Evolutionary conservation across 1,284 basidiomycete genomes (phyloP).

Genomic region (Ustilago cynodontis): DNA sequence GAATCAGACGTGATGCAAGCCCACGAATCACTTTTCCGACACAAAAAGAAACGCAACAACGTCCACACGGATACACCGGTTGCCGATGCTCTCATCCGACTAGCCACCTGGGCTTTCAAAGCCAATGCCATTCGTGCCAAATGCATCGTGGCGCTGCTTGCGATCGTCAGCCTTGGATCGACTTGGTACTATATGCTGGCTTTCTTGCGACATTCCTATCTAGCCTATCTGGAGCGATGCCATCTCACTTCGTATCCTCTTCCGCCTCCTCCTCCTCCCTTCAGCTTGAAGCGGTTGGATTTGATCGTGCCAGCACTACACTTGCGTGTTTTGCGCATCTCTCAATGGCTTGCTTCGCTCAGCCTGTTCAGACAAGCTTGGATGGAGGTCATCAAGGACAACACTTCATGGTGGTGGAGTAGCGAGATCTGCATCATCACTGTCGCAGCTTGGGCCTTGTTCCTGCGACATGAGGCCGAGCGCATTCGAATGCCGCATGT

Average conservation of each 20-base stretch:
- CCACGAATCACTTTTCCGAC: conserved; percentile 12
- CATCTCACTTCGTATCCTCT: conserved; percentile 30
- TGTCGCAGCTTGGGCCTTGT: conserved; percentile 76
- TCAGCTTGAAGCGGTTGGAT: conserved; percentile 17
- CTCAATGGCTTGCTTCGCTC: conserved; percentile 76
- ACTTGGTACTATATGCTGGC: conserved; percentile 64
- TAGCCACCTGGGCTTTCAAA: conserved; percentile 43
- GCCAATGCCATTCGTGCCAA: conserved; percentile 27
- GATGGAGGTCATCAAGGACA: conserved; percentile 73
- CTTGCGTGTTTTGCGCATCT: conserved; percentile 56
- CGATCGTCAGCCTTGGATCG: conserved; percentile 37
- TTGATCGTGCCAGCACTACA: conserved; percentile 69
- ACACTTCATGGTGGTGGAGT: conserved; percentile 80
- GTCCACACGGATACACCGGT: conserved; percentile 22
- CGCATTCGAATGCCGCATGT: conserved; percentile 74
- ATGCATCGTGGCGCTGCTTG: conserved; percentile 24
- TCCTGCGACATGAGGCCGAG: conserved; percentile 75
- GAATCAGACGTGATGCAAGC: conserved; percentile 9
- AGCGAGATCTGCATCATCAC: conserved; percentile 80
- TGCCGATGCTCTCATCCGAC: conserved; percentile 25
- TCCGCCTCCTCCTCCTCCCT: conserved; percentile 28
- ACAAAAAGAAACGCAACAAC: not conserved
- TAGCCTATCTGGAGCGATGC: conserved; percentile 48
- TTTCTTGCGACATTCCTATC: conserved; percentile 63
- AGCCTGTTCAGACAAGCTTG: conserved; percentile 78